Evolutionary conservation across 2,329 filamentous ascomycete species (phyloP).

Genomic region (Laburnicola sp.): DNA sequence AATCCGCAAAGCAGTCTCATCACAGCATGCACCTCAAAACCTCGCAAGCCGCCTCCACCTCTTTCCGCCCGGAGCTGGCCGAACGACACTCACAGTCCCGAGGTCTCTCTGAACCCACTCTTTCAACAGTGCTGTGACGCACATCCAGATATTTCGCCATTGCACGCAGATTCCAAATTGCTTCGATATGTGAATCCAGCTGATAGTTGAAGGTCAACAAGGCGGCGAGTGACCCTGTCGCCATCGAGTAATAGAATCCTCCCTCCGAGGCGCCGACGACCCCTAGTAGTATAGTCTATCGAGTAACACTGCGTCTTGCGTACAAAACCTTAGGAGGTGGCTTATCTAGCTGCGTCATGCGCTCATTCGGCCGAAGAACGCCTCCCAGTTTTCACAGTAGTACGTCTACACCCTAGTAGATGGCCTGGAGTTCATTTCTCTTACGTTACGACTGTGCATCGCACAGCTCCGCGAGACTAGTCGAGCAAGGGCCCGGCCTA

Average conservation of each 20-base stretch:
- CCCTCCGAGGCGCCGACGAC: conserved; percentile 15
- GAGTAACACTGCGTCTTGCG: conserved; percentile 7
- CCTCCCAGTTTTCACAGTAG: background rate
- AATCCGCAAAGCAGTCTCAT: conserved; percentile 22
- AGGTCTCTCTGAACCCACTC: background rate
- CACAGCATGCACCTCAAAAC: conserved; percentile 14
- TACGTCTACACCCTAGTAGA: conserved; percentile 11
- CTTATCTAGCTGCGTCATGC: background rate
- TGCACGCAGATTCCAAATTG: background rate
- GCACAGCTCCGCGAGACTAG: background rate
- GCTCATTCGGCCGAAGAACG: background rate
- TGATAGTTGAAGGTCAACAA: background rate
- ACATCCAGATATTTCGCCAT: background rate
- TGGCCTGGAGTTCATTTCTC: conserved; percentile 15
- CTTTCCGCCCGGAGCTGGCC: conserved; percentile 28
- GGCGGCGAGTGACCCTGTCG: conserved; percentile 20
- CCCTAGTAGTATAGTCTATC: conserved; percentile 23
- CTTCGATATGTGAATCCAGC: background rate
- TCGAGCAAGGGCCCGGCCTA: background rate
- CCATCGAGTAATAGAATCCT: conserved; percentile 43
- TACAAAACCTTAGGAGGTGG: too few relatives aligned
- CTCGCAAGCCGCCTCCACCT: background rate
- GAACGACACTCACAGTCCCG: conserved; percentile 13
- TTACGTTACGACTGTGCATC: conserved; percentile 18
- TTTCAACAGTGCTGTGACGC: background rate